Base-by-base conservation (phyloP, 257 asterid genomes). In the Leptodermis oblonga region DNA sequence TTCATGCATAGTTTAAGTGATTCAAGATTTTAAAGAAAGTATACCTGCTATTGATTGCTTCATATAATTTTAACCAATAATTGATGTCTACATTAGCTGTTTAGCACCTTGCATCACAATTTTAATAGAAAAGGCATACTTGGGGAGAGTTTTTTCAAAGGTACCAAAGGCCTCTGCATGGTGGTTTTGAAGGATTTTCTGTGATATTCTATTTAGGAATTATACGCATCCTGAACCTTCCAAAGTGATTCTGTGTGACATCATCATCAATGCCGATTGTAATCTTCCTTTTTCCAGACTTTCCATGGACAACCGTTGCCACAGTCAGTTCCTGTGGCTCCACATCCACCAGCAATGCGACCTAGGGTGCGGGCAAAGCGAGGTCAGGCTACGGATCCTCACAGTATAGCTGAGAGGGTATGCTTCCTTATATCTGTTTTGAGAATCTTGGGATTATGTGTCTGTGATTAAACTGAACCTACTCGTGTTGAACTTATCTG, bases 321-420 rank as follows among this genome's bases (percentile, higher is more conserved):
- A 31, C 74, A 74, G 55, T 77, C 91, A 54, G 84, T 77, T 66
- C 90, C 95, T 74, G 67, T 85, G 26, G 83, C 79, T 46, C 93
- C 96, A 2, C 93, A 87, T 70, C 96, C 96, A 26, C 96, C 99
- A 12, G 87, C 88, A 52, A 76, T 82, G 71, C 95, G 98, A 48
- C 99, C 98, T 25, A 86, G 99, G 81, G 98, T 94, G 65, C 87
- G 99, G 74, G 99, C 99, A 60, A 89, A 97, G 79, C 83, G 99
- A 83, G 98, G 98, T 75, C 99, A 94, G 81, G 99, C 99, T 56
- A 94, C 99, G 1, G 99, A 94, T 84, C 99, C 99, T 72, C 99
- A 94, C 83, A 94, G 99, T 80, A 94, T 94, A 75, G 99, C 99
- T 45, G 99, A 94, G 82, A 83, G 99, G 93, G 99, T 94, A 94